Base-by-base conservation (phyloP, 768 basidiomycete genomes). In the Inosperma sp. region DNA sequence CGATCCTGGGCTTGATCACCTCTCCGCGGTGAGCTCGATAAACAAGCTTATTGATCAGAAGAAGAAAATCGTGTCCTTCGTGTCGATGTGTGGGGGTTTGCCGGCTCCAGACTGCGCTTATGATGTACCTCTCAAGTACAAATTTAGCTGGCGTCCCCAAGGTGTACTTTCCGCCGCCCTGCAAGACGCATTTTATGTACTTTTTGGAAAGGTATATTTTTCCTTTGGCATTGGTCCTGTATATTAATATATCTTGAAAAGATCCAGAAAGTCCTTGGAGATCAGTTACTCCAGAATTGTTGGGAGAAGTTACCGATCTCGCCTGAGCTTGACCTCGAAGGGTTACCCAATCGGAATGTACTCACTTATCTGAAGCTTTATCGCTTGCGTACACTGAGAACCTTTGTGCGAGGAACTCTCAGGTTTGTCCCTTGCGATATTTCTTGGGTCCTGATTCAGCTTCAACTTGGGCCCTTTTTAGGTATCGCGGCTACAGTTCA, bases 101-200 rank as follows among this genome's bases (percentile, higher is more conserved):
- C 94, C 94, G 0, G 84, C 86, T 1, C 89, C 89, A 0, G 86
- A 86, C 16, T 59, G 59, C 35, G 74, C 74, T 7, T 59, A 68
- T 7, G 66, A 73, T 54, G 80, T 86, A 13, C 91, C 92, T 2
- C 69, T 94, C 8, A 77, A 84, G n/a, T 93, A 95, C 62, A 95
- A 93, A 62, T 93, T 93, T 62, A 90, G 91, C 57, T 97, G 94
- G 94, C 88, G 83, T 42, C 93, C 94, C 0, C 75, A 83, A 51
- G 93, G 91, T 5, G 93, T 95, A 7, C 68, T 97, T 31, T 79
- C 75, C 13, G 94, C 93, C 2, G 88, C 88, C 0, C 65, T 83
- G 50, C 91, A 94, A 56, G 64, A 70, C 0, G 92, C 94, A 2
- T 63, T 61, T 31, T 96, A 82, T 66, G 77, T 78, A 59, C 69